A percentile compares a stretch with the other conserved stretches of the same genome.
Evolutionary conservation across 495 filamentous ascomycete species (phyloP).

Genomic region (Talaromyces nanjingensis): DNA sequence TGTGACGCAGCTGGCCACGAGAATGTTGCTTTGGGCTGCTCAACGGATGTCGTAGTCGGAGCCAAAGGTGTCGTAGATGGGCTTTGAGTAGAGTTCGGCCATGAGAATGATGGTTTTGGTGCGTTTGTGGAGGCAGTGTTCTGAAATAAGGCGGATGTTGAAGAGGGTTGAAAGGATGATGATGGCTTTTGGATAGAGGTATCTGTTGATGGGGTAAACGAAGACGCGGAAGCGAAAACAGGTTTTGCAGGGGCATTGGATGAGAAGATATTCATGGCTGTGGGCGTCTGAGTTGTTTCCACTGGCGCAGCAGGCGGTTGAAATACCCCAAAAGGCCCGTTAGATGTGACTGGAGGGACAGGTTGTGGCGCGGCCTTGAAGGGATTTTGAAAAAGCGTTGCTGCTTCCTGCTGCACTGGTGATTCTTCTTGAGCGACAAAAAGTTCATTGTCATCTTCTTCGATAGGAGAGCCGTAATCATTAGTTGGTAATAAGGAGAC

Average conservation of each 20-base stretch:
- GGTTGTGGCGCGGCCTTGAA: not conserved
- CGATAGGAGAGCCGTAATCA: not conserved
- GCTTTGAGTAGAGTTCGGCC: not conserved
- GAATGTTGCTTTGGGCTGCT: not conserved
- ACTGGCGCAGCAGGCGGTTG: not conserved
- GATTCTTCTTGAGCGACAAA: constrained; percentile 37
- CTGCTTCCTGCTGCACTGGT: constrained; percentile 15
- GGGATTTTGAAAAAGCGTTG: not conserved
- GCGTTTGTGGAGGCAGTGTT: not conserved
- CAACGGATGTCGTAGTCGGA: not conserved
- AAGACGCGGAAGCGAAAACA: not conserved
- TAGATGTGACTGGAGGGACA: not conserved
- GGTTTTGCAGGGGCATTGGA: not conserved
- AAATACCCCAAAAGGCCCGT: not conserved
- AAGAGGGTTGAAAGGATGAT: not conserved
- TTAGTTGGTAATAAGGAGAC: constrained; percentile 17
- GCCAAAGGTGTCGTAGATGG: not conserved
- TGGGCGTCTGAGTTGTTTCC: not conserved
- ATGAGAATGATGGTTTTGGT: constrained; percentile 5
- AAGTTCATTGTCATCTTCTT: constrained; percentile 27
- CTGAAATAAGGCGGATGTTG: not conserved
- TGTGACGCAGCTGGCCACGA: not conserved
- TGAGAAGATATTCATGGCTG: not conserved
- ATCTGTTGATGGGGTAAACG: not conserved
- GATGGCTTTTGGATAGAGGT: not conserved